Evolutionary conservation across 352 stramenopile species (phyloP).

Genomic region (Pythium aquatile): DNA sequence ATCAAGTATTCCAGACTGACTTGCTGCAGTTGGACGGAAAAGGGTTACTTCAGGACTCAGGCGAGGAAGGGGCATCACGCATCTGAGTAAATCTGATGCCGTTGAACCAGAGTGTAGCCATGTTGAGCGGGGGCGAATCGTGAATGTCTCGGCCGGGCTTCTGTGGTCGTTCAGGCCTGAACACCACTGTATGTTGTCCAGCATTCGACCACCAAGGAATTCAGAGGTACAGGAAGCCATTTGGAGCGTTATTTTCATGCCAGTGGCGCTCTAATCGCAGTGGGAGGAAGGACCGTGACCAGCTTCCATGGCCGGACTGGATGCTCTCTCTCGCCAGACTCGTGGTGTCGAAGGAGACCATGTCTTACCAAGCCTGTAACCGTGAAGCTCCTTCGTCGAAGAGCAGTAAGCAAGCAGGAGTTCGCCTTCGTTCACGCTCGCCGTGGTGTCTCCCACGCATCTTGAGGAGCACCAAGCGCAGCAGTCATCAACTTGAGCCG

Average conservation of each 20-base stretch:
- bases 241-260: neutral
- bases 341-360: too few relatives aligned
- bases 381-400: too few relatives aligned
- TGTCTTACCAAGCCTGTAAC: too few relatives aligned
- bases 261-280: too few relatives aligned
- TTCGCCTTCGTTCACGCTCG: too few relatives aligned
- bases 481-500: neutral
- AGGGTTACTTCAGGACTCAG: slow-evolving; percentile 9
- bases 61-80: neutral
- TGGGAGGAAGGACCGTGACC: neutral
- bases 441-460: too few relatives aligned
- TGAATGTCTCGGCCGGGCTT: neutral
- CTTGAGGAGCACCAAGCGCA: too few relatives aligned
- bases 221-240: neutral
- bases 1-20: neutral
- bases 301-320: neutral
- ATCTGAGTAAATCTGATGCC: neutral
- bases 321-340: too few relatives aligned
- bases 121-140: neutral
- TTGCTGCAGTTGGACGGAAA: slow-evolving; percentile 16
- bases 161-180: neutral
- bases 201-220: slow-evolving; percentile 1
- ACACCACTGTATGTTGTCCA: neutral
- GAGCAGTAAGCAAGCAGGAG: too few relatives aligned
- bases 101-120: neutral